A percentile compares a stretch with the other conserved stretches of the same genome.
Evolutionary conservation across 2,329 filamentous ascomycete species (phyloP).

Genomic region (Sphaerulina musiva): DNA sequence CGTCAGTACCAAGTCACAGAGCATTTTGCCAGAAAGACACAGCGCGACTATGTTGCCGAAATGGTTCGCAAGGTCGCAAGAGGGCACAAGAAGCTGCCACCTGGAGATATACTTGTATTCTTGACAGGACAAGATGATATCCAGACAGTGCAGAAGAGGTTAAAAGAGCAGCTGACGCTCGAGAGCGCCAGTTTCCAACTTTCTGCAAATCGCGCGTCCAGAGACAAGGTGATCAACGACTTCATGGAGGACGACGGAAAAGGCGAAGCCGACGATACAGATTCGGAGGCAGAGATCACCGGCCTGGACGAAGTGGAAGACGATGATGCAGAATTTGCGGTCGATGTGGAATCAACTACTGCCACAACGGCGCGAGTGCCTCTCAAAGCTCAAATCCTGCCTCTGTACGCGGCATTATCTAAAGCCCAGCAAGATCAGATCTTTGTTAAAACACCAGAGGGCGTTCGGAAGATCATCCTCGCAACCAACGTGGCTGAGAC

Average conservation of each 20-base stretch:
- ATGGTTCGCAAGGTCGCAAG: constrained; percentile 78
- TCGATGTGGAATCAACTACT: constrained; percentile 37
- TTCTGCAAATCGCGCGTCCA: constrained; percentile 2
- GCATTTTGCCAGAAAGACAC: constrained; percentile 79
- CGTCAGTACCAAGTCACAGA: constrained; percentile 83
- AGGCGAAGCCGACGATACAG: constrained; percentile 45
- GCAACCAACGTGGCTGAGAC: constrained; percentile 97
- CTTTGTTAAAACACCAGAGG: constrained; percentile 74
- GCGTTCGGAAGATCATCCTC: constrained; percentile 76
- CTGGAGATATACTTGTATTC: constrained; percentile 88
- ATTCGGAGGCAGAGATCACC: constrained; percentile 56
- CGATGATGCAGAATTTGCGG: constrained; percentile 45
- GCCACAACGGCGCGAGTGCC: constrained; percentile 46
- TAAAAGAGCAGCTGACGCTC: constrained; percentile 61
- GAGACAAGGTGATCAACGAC: constrained; percentile 24
- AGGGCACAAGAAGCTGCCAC: constrained; percentile 83
- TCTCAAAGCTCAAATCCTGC: constrained; percentile 77
- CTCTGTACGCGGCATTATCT: constrained; percentile 85
- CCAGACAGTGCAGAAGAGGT: constrained; percentile 66
- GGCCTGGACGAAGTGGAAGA: constrained; percentile 54
- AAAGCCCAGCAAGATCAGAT: constrained; percentile 86
- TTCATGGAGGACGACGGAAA: constrained; percentile 32
- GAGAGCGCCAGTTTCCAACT: constrained; percentile 36
- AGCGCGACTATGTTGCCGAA: constrained; percentile 84
- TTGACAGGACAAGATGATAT: constrained; percentile 94